Base-by-base conservation (phyloP, 1,284 basidiomycete species). In the Cutaneotrichosporon arboriforme region DNA sequence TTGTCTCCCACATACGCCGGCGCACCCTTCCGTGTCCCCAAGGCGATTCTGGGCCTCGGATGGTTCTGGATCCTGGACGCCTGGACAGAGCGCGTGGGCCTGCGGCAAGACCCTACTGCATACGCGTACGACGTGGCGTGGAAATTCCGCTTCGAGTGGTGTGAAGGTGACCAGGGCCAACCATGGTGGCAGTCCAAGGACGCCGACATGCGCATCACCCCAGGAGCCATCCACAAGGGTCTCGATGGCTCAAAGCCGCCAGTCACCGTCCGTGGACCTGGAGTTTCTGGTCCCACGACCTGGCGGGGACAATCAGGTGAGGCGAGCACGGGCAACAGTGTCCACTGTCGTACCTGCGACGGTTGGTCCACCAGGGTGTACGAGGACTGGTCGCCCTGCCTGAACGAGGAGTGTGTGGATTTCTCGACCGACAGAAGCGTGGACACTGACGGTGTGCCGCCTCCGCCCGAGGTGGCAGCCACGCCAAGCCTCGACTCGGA, bases 51-150 rank as follows among this genome's bases (percentile, higher is more conserved):
- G 33, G 64, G 69, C 1, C 60, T 75, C 4, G 73, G 73, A n/a
- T 75, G 68, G 68, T 74, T 72, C 58, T 75, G 69, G 70, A 52
- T 74, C 21, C 55, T 61, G 0, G 72, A 71, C 47, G 68, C 72
- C 33, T 75, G 73, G 73, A 55, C 70, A n/a, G 72, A 72, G 52
- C 70, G 69, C 1, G 58, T 63, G 23, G 41, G 42, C 22, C 8
- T n/a, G 12, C 34, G 22, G 17, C 12, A 40, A 8, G 22, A 45
- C 20, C 36, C 7, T 10, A 26, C 44, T 21, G 34, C 17, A 8
- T n/a, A 23, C 0, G 18, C 39, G n/a, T 31, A 52, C 17, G 18
- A 26, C 22, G 52, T 58, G 42, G 46, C 57, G 4, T 75, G 73
- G 73, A 61, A 62, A 46, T 74, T 73, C 52, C 60, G 67, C 15